Evolutionary conservation across 2,329 filamentous ascomycete species (phyloP), one percentile per base, ranked within the genome.

Genomic region (Dryadomyces sulphureus): DNA sequence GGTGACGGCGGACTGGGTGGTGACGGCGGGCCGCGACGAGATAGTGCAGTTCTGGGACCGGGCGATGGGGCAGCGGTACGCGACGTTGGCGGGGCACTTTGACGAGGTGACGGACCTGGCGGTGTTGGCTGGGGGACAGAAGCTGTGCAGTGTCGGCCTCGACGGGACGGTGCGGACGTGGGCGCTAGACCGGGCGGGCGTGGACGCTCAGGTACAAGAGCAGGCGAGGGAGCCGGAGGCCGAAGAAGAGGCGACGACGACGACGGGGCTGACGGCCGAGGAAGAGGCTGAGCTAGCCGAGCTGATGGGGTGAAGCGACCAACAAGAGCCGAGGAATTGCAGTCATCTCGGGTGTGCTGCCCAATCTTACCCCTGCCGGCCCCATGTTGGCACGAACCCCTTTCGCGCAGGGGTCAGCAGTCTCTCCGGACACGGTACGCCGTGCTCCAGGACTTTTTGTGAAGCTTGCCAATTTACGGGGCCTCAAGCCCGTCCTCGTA

Each of bases 241-340:
- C 54, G 90, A 95, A 60, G 88, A 94, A 63, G 49, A 39, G 5
- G 27, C n/a, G 20, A 9, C 22, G 38, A 2, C 27, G 0, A 35
- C 27, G 8, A 60, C 60, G 51, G 65, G 65, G 56, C 65, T 94
- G 63, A 94, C 88, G 3, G 82, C 77, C 20, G 90, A 96, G 55
- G 92, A 98, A 61, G 90, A 96, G 64, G 52, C 84, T 5, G 92
- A 96, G 62, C 68, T 98, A 52, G 89, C 87, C 14, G 92, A 89
- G 52, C 65, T 98, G 59, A 85, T 98, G 85, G 86, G 81, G 47
- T n/a, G n/a, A n/a, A n/a, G n/a, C n/a, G 81, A 86, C 51, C 48
- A 41, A 36, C 16, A 7, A 17, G 34, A n/a, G 16, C n/a, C n/a
- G n/a, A n/a, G n/a, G n/a, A n/a, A n/a, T n/a, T n/a, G n/a, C n/a